Evolutionary conservation across 2,329 filamentous ascomycete genomes (phyloP).

Genomic region (Scedosporium minutisporum): DNA sequence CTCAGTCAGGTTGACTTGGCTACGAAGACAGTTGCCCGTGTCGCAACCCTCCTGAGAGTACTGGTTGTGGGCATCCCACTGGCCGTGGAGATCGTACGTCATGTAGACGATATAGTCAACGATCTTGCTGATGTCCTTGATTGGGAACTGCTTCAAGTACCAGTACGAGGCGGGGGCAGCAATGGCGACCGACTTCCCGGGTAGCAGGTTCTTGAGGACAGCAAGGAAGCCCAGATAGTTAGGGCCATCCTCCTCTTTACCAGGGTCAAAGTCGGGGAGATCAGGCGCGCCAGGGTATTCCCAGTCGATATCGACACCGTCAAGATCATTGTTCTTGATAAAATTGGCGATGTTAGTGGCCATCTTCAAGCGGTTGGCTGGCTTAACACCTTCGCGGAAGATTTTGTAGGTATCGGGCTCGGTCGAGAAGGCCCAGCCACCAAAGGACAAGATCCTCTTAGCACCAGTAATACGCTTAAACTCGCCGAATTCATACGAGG

Average conservation of each 20-base stretch:
- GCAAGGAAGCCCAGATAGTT: conserved; percentile 23
- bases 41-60: conserved; percentile 22
- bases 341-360: conserved; percentile 22
- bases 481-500: conserved; percentile 17
- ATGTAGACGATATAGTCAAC: conserved; percentile 26
- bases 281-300: conserved; percentile 26
- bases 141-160: conserved; percentile 27
- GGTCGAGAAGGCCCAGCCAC: conserved; percentile 24
- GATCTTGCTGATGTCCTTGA: conserved; percentile 18
- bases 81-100: conserved; percentile 25
- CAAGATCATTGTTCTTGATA: conserved; percentile 18
- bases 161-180: conserved; percentile 28
- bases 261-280: conserved; percentile 7
- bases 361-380: conserved; percentile 15
- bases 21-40: conserved; percentile 23
- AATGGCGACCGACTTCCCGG: conserved; percentile 21
- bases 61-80: conserved; percentile 19
- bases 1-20: conserved; percentile 27
- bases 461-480: conserved; percentile 17
- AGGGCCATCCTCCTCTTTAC: conserved; percentile 14
- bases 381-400: conserved; percentile 16
- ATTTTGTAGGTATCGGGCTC: conserved; percentile 16
- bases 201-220: conserved; percentile 8
- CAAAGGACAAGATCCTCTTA: conserved; percentile 25
- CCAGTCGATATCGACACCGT: conserved; percentile 36